These are phyloP conservation scores for Chaetomiaceae sp. DNA, from an alignment of 2,329 filamentous ascomycete genomes.

Conservation along the genomic window DNA sequence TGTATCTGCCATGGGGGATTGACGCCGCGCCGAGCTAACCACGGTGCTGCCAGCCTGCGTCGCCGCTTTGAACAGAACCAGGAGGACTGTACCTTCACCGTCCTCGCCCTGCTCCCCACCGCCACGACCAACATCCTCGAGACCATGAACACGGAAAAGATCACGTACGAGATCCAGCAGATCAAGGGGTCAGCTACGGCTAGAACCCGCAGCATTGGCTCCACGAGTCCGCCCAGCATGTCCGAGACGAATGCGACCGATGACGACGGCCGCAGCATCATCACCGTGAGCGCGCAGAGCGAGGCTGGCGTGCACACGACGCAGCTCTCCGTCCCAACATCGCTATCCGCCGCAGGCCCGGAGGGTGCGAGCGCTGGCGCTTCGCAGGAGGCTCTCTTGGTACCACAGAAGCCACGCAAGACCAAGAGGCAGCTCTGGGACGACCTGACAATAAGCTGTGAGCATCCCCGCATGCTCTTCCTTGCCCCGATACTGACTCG, in stretches of 20 bases:
- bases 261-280: slow-evolving; percentile 75
- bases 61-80: slow-evolving; percentile 98
- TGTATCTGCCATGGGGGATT: slow-evolving; percentile 26
- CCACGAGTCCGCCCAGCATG: slow-evolving; percentile 54
- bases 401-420: slow-evolving; percentile 51
- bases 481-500: slow-evolving; percentile 12
- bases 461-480: not conserved
- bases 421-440: slow-evolving; percentile 95
- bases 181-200: slow-evolving; percentile 66
- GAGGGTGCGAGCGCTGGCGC: slow-evolving; percentile 20
- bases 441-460: slow-evolving; percentile 92
- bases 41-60: slow-evolving; percentile 63
- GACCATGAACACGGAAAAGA: slow-evolving; percentile 83
- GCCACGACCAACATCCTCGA: slow-evolving; percentile 85
- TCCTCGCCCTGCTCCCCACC: slow-evolving; percentile 90
- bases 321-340: slow-evolving; percentile 59
- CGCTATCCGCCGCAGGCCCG: slow-evolving; percentile 38
- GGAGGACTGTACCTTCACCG: slow-evolving; percentile 96
- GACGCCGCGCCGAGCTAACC: not conserved
- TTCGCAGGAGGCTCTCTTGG: slow-evolving; percentile 32
- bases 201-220: slow-evolving; percentile 43
- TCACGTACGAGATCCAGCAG: slow-evolving; percentile 89
- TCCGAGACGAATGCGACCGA: slow-evolving; percentile 71
- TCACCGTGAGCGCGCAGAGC: slow-evolving; percentile 61
- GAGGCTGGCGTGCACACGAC: slow-evolving; percentile 81